phyloP scores from a whole-genome alignment of 495 filamentous ascomycete genomes.

The Penicillium subrubescens region DNA sequence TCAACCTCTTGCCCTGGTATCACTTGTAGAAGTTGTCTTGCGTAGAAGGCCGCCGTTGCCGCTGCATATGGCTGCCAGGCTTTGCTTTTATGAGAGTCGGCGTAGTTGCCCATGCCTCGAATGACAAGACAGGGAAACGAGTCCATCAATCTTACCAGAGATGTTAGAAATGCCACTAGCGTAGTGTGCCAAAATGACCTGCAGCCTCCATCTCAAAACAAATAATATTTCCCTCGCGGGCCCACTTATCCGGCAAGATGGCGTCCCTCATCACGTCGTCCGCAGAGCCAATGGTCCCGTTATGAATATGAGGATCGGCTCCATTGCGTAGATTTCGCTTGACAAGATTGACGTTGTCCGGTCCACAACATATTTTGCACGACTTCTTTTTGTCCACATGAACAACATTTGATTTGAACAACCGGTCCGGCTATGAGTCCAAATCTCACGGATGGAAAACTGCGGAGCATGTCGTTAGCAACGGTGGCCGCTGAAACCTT shows the following conservation, averaged over 20 bases:
- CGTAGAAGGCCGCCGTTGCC: slow-evolving; percentile 25
- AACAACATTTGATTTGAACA: background rate
- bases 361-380: background rate
- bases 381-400: background rate
- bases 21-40: slow-evolving; percentile 16
- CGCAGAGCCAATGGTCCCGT: slow-evolving; percentile 26
- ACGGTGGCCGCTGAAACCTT: background rate
- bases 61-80: slow-evolving; percentile 31
- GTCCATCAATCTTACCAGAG: slow-evolving; percentile 33
- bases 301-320: slow-evolving; percentile 16
- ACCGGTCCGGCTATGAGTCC: slow-evolving; percentile 3
- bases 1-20: background rate
- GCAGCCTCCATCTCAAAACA: slow-evolving; percentile 42
- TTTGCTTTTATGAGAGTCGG: slow-evolving; percentile 32
- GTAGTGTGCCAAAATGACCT: background rate
- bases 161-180: background rate
- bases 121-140: slow-evolving; percentile 26
- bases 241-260: slow-evolving; percentile 22
- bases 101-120: slow-evolving; percentile 31
- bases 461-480: background rate
- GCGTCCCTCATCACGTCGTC: slow-evolving; percentile 25
- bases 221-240: slow-evolving; percentile 29
- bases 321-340: background rate
- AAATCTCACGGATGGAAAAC: slow-evolving; percentile 5
- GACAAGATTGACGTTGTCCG: background rate